Evolutionary conservation across 768 basidiomycete genomes (phyloP), one percentile per base, ranked within the genome.

Genomic region (Tylopilus rubrobrunneus): DNA sequence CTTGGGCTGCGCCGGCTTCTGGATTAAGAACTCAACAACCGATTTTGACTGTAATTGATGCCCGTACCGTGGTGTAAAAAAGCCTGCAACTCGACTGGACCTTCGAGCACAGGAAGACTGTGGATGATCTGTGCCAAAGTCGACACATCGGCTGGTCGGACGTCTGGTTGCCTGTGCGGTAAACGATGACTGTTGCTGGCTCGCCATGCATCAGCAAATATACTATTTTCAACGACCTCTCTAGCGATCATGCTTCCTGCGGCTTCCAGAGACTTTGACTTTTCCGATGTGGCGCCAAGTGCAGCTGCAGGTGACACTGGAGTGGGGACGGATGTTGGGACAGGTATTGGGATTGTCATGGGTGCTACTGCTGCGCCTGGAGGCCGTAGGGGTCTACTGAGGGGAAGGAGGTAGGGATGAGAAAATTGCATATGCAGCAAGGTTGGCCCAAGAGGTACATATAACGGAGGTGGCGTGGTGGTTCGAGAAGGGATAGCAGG

Each of bases 251-350:
- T 78, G 45, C 75, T 76, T 4, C 83, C 89, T 2, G 83, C 81
- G 0, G 82, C 79, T 64, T 90, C 89, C 23, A 92, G 71, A 1
- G 81, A 80, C 63, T 82, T 84, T 4, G 81, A 78, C 56, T 82
- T 83, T 64, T 88, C 88, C 4, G 80, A 79, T 1, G 82, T 73
- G 1, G 80, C 77, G 5, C 85, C 85, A 31, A 88, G 71, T 1
- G 76, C 74, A 1, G 87, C 86, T 5, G 87, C 89, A 19, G 91
- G 91, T 0, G 90, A 92, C 3, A 92, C 88, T 1, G 91, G 91
- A 0, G 91, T 93, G 1, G 89, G 89, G 0, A 86, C 89, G n/a
- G 79, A 78, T 3, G 74, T 73, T 4, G 71, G 71, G 5, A 76
- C 64, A 14, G 74, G 67, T 15, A 73, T 64, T 0, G 75, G 70